Evolutionary conservation across 345 rosid species (phyloP).

Genomic region (Camelina sativa): DNA sequence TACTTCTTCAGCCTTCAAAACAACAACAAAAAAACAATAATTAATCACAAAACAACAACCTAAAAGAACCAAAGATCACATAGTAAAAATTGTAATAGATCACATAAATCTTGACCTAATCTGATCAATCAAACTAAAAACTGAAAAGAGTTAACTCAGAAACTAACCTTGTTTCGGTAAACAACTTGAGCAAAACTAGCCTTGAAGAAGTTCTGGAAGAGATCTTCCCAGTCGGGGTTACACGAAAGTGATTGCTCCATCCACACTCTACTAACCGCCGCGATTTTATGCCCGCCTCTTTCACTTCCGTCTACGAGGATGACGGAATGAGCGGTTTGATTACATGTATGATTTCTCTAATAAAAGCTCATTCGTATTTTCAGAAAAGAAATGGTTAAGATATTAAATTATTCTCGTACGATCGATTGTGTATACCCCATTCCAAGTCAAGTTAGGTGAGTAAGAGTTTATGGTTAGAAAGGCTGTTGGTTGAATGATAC

Average conservation of each 20-base stretch:
- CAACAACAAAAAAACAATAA: neutral
- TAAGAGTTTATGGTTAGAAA: no score
- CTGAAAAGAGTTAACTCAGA: neutral
- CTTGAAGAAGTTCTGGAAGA: slow-evolving; percentile 18
- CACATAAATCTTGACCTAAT: no score
- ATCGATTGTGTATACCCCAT: no score
- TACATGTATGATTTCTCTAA: no score
- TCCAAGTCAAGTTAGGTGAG: no score
- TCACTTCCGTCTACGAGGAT: slow-evolving; percentile 12
- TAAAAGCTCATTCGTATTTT: no score
- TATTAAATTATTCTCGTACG: no score
- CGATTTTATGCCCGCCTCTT: slow-evolving; percentile 9
- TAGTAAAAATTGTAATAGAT: neutral
- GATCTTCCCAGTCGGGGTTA: neutral
- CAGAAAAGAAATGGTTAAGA: no score
- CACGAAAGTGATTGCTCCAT: neutral
- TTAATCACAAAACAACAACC: neutral
- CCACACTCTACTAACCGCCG: slow-evolving; percentile 22
- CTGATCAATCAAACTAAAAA: no score
- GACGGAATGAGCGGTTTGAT: neutral
- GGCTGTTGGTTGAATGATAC: no score
- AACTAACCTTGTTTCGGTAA: slow-evolving; percentile 20
- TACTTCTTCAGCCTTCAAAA: neutral
- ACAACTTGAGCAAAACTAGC: slow-evolving; percentile 23
- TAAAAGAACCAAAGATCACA: neutral